These are phyloP conservation scores for Nemania sp. DNA, from an alignment of 2,329 filamentous ascomycete genomes.

Conservation along the genomic window DNA sequence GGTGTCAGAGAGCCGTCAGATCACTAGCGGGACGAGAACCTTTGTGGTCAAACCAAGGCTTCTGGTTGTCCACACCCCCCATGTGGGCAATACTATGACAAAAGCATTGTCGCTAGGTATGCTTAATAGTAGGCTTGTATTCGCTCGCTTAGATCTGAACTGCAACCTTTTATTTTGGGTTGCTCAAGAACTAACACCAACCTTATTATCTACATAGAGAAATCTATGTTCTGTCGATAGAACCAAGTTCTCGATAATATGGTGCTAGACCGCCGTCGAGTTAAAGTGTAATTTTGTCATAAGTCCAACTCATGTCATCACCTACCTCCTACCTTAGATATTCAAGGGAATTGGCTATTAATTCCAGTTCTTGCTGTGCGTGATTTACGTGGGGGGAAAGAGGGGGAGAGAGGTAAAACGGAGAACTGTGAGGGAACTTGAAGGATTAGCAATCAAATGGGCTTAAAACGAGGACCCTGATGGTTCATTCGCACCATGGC, in stretches of 20 bases:
- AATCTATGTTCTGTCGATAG: no score
- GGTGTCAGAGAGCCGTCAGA: background rate
- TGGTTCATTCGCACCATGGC: conserved; percentile 1
- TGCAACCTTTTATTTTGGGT: no score
- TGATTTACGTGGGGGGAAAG: background rate
- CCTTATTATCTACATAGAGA: no score
- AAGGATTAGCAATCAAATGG: background rate
- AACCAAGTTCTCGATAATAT: no score
- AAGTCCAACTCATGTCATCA: no score
- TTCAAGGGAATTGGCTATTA: no score
- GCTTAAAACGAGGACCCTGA: conserved; percentile 19
- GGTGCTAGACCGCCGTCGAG: no score
- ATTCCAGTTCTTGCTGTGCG: background rate
- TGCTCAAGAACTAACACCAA: no score
- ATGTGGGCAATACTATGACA: conserved; percentile 2
- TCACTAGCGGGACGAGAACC: background rate
- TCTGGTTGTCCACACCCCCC: background rate
- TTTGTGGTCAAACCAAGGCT: background rate
- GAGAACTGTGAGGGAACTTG: no score
- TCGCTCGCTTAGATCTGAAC: background rate
- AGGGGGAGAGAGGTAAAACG: background rate
- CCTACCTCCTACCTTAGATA: no score
- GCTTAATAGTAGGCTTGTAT: background rate
- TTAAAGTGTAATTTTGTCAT: no score
- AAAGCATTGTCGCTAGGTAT: background rate